These are phyloP conservation scores for Malania oleifera DNA, from an alignment of 164 flowering plant species.

Conservation along the genomic window DNA sequence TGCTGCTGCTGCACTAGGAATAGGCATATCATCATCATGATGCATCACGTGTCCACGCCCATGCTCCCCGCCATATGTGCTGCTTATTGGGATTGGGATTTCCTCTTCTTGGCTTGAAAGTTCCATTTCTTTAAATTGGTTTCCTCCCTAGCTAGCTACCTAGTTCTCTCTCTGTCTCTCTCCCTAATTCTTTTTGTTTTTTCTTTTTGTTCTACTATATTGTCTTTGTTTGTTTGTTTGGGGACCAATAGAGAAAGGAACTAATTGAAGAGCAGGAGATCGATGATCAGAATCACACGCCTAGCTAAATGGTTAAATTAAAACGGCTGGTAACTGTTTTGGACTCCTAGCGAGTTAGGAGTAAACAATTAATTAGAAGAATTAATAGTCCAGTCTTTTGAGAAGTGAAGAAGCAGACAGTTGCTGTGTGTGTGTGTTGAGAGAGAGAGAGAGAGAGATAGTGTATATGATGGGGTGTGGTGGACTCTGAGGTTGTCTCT, in stretches of 20 bases:
- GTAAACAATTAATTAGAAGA: not conserved
- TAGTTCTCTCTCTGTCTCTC: constrained; percentile 2
- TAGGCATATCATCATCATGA: too few species aligned
- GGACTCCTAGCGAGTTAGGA: not conserved
- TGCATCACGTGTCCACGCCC: constrained; percentile 33
- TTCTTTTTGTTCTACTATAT: not conserved
- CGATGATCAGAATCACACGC: not conserved
- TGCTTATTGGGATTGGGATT: constrained; percentile 59
- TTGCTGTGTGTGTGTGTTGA: not conserved
- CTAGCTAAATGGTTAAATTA: not conserved
- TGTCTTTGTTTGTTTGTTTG: constrained; percentile 17
- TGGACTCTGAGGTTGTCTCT: constrained; percentile 2
- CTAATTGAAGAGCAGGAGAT: constrained; percentile 1
- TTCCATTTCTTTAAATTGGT: constrained; percentile 27
- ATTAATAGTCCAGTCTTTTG: not conserved
- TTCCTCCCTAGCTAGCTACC: not conserved
- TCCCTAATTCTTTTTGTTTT: constrained; percentile 6
- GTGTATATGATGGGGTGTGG: constrained; percentile 2
- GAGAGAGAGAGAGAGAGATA: not conserved
- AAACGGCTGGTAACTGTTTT: not conserved
- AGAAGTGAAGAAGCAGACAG: not conserved
- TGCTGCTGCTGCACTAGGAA: too few species aligned
- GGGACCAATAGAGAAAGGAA: constrained; percentile 32
- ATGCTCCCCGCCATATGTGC: constrained; percentile 39
- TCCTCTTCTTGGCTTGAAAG: constrained; percentile 48